phyloP scores from a whole-genome alignment of 352 stramenopile species.

The Thalassiosira ordinaria region DNA sequence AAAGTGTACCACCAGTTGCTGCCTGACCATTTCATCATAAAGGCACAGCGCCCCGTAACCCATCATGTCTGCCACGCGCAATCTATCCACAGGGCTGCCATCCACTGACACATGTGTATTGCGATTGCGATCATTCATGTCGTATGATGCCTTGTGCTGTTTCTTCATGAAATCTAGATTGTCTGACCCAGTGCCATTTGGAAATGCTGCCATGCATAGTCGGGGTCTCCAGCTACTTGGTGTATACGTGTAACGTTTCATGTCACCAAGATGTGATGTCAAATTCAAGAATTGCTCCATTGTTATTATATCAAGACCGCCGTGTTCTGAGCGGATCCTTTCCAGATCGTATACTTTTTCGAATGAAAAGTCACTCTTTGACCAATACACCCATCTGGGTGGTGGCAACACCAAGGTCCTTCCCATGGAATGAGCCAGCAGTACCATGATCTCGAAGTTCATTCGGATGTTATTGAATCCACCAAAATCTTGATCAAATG shows the following conservation, averaged over 20 bases:
- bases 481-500: constrained; percentile 87
- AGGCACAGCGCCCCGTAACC: background rate
- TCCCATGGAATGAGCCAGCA: constrained; percentile 84
- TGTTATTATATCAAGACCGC: constrained; percentile 79
- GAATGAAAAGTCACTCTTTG: constrained; percentile 72
- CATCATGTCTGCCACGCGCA: background rate
- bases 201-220: constrained; percentile 59
- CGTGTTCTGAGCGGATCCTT: constrained; percentile 57
- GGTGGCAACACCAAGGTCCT: constrained; percentile 87
- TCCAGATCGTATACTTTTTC: constrained; percentile 78
- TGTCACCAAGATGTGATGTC: too few species aligned
- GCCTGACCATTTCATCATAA: constrained; percentile 68
- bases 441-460: constrained; percentile 80
- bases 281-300: constrained; percentile 86
- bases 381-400: constrained; percentile 84
- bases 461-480: constrained; percentile 88
- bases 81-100: background rate
- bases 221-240: background rate
- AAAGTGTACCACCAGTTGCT: constrained; percentile 67
- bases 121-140: background rate
- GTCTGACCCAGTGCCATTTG: constrained; percentile 26
- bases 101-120: background rate
- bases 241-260: too few species aligned
- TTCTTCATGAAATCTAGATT: constrained; percentile 14
- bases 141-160: background rate